phyloP scores from a whole-genome alignment of 1,284 basidiomycete genomes.

The Malassezia cuniculi region DNA sequence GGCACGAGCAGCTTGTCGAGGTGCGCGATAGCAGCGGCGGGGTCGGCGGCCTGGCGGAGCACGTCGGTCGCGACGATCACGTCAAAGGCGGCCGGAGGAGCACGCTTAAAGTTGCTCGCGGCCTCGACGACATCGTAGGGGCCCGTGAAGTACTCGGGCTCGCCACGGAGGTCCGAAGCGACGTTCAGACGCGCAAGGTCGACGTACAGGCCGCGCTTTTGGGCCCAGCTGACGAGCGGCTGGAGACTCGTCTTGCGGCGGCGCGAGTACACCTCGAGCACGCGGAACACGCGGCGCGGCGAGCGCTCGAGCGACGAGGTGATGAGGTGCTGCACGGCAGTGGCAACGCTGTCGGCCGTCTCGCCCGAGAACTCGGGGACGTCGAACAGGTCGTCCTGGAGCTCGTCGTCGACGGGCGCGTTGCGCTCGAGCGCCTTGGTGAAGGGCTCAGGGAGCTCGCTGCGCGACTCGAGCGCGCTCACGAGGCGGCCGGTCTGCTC shows the following conservation, averaged over 20 bases:
- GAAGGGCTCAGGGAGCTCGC: background rate
- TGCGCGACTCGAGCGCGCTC: conserved; percentile 4
- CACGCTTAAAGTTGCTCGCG: conserved; percentile 6
- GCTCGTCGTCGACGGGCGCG: conserved; percentile 1
- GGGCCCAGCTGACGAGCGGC: conserved; percentile 7
- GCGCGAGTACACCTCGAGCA: conserved; percentile 12
- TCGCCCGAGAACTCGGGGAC: conserved; percentile 6
- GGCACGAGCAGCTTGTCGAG: conserved; percentile 11
- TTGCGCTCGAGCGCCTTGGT: conserved; percentile 4
- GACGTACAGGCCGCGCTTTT: conserved; percentile 11
- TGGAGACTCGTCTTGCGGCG: conserved; percentile 14
- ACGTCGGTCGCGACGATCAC: conserved; percentile 5
- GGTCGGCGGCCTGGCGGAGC: conserved; percentile 2
- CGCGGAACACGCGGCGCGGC: conserved; percentile 14
- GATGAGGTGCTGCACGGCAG: conserved; percentile 6
- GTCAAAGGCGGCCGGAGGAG: conserved; percentile 10
- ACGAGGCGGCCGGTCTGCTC: conserved; percentile 2
- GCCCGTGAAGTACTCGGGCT: conserved; percentile 10
- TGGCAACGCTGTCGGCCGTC: conserved; percentile 2
- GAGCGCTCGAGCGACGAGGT: conserved; percentile 3
- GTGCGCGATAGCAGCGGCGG: background rate
- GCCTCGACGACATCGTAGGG: conserved; percentile 12
- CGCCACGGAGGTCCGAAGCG: conserved; percentile 3
- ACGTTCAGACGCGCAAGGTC: conserved; percentile 15
- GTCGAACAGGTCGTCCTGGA: conserved; percentile 11